Percentiles rank a stretch among this genome's conserved stretches.
phyloP scores from a whole-genome alignment of 1,139 yeast species.

The Arxiozyma bovina region DNA sequence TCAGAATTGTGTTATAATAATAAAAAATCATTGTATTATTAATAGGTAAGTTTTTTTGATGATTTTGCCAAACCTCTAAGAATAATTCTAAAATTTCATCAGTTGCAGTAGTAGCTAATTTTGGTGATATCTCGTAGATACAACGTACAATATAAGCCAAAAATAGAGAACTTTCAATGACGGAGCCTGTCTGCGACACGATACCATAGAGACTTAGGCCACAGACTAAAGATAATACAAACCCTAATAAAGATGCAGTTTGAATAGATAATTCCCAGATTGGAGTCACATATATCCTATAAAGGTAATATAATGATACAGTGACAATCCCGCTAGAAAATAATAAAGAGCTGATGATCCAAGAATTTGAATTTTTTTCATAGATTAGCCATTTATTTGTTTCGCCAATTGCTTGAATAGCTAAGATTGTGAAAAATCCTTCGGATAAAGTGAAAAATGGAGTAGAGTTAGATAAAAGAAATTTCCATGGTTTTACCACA shows the following conservation, averaged over 20 bases:
- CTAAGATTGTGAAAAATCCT: constrained; percentile 83
- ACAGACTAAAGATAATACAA: constrained; percentile 65
- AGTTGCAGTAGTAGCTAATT: constrained; percentile 44
- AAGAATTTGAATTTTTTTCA: constrained; percentile 41
- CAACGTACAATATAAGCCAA: constrained; percentile 90
- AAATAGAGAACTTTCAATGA: constrained; percentile 75
- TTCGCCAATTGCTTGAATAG: constrained; percentile 87
- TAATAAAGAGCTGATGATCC: constrained; percentile 71
- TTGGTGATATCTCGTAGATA: constrained; percentile 83
- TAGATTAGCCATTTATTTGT: constrained; percentile 56
- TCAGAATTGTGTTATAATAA: constrained; percentile 20
- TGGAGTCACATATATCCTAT: constrained; percentile 76
- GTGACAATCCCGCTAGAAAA: constrained; percentile 71
- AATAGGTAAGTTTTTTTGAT: constrained; percentile 22
- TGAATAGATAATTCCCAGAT: constrained; percentile 52
- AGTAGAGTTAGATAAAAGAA: constrained; percentile 66
- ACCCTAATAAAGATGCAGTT: constrained; percentile 79
- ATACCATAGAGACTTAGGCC: constrained; percentile 80
- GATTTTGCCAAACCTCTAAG: constrained; percentile 32
- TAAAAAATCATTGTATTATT: constrained; percentile 27
- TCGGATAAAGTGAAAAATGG: constrained; percentile 82
- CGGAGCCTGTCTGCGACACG: constrained; percentile 73
- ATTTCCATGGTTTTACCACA: constrained; percentile 55
- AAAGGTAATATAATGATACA: constrained; percentile 65
- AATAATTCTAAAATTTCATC: constrained; percentile 34